Evolutionary conservation across 768 basidiomycete genomes (phyloP).

Genomic region (Butyriboletus loyo): DNA sequence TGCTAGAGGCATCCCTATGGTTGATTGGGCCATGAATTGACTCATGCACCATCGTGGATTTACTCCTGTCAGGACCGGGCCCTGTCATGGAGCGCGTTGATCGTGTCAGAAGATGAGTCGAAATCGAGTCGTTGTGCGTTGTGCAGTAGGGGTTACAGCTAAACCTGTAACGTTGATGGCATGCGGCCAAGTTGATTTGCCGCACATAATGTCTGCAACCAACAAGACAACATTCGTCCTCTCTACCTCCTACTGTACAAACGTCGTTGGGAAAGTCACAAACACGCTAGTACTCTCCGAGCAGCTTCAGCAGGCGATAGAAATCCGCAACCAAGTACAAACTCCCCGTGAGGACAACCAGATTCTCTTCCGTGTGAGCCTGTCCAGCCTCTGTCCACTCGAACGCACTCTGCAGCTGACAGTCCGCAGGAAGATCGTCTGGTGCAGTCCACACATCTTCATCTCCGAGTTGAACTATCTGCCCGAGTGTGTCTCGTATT

Average conservation of each 20-base stretch:
- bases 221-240: background rate
- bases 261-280: no score
- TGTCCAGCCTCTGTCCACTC: constrained; percentile 35
- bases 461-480: constrained; percentile 38
- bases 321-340: constrained; percentile 94
- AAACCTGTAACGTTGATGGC: no score
- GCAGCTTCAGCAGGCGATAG: constrained; percentile 51
- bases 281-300: constrained; percentile 2
- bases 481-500: constrained; percentile 44
- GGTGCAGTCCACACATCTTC: constrained; percentile 46
- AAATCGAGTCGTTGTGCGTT: background rate
- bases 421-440: constrained; percentile 29
- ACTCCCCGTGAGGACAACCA: constrained; percentile 84
- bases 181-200: background rate
- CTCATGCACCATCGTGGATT: constrained; percentile 10
- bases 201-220: background rate
- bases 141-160: background rate
- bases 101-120: constrained; percentile 9
- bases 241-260: background rate
- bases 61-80: constrained; percentile 9
- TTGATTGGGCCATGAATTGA: constrained; percentile 14
- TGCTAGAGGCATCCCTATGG: constrained; percentile 31
- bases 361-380: constrained; percentile 23
- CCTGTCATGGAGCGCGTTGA: constrained; percentile 11
- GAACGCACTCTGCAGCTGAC: constrained; percentile 48